Conservation (phyloP, 495 filamentous ascomycete species). For the Neurospora sp. region DNA sequence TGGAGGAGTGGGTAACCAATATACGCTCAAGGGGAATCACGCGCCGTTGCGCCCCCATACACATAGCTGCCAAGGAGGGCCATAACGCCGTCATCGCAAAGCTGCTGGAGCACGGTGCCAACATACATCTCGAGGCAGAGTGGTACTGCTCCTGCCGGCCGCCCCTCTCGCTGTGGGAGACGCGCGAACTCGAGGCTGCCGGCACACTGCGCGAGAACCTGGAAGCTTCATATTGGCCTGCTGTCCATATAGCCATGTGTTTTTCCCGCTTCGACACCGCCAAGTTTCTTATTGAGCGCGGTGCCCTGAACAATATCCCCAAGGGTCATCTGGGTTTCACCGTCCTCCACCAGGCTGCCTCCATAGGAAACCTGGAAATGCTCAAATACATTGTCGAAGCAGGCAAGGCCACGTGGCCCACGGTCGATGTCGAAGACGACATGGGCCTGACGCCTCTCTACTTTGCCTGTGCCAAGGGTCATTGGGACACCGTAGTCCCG, state of each 20-base stretch:
- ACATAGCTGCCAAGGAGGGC: conserved; percentile 6
- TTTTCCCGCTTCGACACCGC: background rate
- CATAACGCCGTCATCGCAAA: conserved; percentile 21
- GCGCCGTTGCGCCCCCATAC: background rate
- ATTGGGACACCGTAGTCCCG: conserved; percentile 1
- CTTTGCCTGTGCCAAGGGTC: background rate
- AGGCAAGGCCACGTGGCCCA: background rate
- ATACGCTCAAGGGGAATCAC: conserved; percentile 1
- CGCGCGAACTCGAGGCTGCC: background rate
- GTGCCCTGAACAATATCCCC: background rate
- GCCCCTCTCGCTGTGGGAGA: background rate
- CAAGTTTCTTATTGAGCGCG: conserved; percentile 3
- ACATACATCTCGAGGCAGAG: conserved; percentile 1
- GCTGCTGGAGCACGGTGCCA: conserved; percentile 23
- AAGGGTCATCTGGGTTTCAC: background rate
- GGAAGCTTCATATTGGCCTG: conserved; percentile 1
- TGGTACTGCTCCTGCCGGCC: background rate
- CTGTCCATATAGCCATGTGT: conserved; percentile 11
- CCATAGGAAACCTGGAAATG: background rate
- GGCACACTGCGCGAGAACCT: background rate
- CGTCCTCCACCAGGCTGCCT: conserved; percentile 5
- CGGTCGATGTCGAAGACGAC: conserved; percentile 1
- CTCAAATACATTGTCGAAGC: background rate
- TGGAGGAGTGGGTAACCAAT: background rate
- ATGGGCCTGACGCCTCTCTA: conserved; percentile 5